Evolutionary conservation across 1,139 yeast species (phyloP), one percentile per base, ranked within the genome.

Genomic region (Suhomyces bokatorum): DNA sequence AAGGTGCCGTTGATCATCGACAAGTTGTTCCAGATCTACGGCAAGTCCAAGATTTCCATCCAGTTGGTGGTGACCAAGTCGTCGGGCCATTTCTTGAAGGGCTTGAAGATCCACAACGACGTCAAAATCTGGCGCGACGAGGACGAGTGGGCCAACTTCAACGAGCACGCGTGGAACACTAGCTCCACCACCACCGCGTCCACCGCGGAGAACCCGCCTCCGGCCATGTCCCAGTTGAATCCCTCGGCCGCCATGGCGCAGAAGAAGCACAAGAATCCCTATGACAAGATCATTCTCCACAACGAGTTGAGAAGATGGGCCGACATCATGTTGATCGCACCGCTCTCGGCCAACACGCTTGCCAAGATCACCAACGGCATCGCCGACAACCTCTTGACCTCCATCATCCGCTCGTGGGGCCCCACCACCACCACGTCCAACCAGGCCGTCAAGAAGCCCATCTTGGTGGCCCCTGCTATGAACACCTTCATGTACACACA

Each of bases 261-360:
- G 6, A 69, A 63, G 45, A 69, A 67, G 44, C 66, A 62, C 15
- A 71, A 72, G 45, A 69, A 63, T 41, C 74, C 75, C 2, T 68
- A 53, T 48, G 79, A 74, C 37, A 70, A 68, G 47, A 56, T 73
- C 54, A 82, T 90, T 40, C 73, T 93, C 48, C 97, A 91, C 62
- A 89, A 89, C 50, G 96, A 89, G 62, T 73, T 93, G 48, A 77
- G 97, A 43, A 83, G 89, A 59, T 93, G 99, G 99, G 98, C 99
- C 0, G 97, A 93, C 62, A 80, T 93, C 30, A 77, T 93, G 66
- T 77, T 93, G 41, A 80, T 93, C 39, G 97, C 97, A 1, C 99
- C 99, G 3, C 70, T 95, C 48, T 87, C 96, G 17, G 99, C 99
- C 7, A 93, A 93, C 63, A 85, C 97, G 0, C 71, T 93, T 48